Evolutionary conservation across 2,329 filamentous ascomycete genomes (phyloP).

Genomic region (Fusarium scirpi): DNA sequence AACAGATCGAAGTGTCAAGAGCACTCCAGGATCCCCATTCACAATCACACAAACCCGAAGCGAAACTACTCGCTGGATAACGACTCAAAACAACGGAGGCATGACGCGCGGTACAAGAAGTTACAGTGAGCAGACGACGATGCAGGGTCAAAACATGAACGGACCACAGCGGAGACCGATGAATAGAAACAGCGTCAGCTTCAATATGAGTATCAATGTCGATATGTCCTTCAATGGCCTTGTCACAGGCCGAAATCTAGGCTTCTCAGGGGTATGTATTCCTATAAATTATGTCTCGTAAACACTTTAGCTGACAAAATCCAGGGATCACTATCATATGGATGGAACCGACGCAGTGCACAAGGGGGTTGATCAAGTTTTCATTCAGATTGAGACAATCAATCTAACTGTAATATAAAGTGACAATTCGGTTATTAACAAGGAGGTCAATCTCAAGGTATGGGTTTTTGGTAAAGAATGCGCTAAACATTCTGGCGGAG

Average conservation of each 20-base stretch:
- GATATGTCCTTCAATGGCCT: constrained; percentile 44
- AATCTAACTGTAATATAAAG: background rate
- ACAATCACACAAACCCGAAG: constrained; percentile 35
- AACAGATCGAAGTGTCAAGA: constrained; percentile 11
- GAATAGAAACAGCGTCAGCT: constrained; percentile 39
- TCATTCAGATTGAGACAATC: background rate
- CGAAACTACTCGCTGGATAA: constrained; percentile 43
- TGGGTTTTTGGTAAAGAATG: constrained; percentile 25
- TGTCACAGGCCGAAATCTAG: constrained; percentile 43
- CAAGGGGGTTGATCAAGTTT: constrained; percentile 19
- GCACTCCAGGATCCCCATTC: constrained; percentile 16
- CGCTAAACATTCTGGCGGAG: constrained; percentile 45
- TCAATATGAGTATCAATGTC: constrained; percentile 45
- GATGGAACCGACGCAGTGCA: constrained; percentile 40
- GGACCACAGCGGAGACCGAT: constrained; percentile 12
- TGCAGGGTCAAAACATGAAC: constrained; percentile 33
- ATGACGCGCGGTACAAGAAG: constrained; percentile 37
- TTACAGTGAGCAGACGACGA: constrained; percentile 37
- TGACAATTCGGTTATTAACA: constrained; percentile 12
- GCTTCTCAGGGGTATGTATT: constrained; percentile 41
- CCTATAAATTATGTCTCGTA: background rate
- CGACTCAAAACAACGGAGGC: constrained; percentile 28
- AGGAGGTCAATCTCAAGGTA: constrained; percentile 34
- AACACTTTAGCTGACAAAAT: constrained; percentile 11
- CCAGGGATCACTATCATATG: constrained; percentile 43